A percentile compares a stretch with the other conserved stretches of the same genome.
phyloP scores from a whole-genome alignment of 164 flowering plant genomes.

The Nymphaea thermarum region DNA sequence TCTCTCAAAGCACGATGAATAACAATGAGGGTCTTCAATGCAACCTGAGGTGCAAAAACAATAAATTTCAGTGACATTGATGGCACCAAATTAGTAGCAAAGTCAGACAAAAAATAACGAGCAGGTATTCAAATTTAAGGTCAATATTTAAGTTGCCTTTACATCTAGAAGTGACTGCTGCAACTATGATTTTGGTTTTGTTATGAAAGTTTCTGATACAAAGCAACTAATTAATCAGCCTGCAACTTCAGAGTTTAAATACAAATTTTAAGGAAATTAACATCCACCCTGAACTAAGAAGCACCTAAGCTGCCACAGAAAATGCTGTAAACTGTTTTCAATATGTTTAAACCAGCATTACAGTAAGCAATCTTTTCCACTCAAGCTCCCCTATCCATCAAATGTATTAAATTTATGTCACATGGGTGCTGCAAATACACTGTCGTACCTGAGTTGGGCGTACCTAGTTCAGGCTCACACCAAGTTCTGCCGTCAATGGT shows the following conservation, averaged over 20 bases:
- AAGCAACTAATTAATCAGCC: not conserved
- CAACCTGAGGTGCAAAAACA: conserved; percentile 43
- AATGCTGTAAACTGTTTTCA: not conserved
- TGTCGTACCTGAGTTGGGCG: too few relatives aligned
- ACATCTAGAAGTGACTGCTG: not conserved
- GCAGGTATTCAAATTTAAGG: not conserved
- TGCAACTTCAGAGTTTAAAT: not conserved
- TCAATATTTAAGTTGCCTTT: not conserved
- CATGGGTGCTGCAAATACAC: too few relatives aligned
- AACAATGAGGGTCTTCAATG: conserved; percentile 81
- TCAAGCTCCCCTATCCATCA: not conserved
- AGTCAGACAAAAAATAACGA: not conserved
- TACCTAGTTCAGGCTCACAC: not conserved
- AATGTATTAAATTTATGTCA: not conserved
- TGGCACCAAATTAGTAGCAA: not conserved
- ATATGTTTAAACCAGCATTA: not conserved
- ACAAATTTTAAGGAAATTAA: not conserved
- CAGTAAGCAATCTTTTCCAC: not conserved
- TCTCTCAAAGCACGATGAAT: conserved; percentile 97
- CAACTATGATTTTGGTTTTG: not conserved
- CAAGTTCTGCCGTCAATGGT: not conserved
- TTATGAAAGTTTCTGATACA: not conserved
- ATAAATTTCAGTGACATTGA: not conserved
- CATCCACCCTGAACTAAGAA: not conserved
- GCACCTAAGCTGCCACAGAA: not conserved